A percentile compares a stretch with the other conserved stretches of the same genome.
phyloP scores from a whole-genome alignment of 345 rosid species.

The Aethionema arabicum region DNA sequence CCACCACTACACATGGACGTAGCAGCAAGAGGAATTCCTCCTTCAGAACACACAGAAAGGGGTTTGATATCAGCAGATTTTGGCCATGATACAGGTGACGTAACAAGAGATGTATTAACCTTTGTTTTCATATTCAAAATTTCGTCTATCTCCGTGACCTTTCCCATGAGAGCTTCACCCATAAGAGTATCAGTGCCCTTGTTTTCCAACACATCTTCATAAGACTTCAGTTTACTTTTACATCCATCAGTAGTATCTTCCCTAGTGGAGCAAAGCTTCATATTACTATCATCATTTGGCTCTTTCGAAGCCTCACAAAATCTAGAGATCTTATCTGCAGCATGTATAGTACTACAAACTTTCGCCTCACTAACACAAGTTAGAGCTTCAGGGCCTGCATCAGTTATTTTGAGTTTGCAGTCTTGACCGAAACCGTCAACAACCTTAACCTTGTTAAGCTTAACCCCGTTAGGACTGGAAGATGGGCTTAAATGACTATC shows the following conservation, averaged over 20 bases:
- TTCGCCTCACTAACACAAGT: constrained; percentile 26
- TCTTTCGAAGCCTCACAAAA: constrained; percentile 32
- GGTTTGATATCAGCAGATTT: constrained; percentile 15
- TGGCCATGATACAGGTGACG: constrained; percentile 20
- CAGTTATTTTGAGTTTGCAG: constrained; percentile 12
- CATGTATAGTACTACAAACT: constrained; percentile 27
- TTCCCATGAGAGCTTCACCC: constrained; percentile 35
- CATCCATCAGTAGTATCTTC: constrained; percentile 32
- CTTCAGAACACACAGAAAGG: constrained; percentile 25
- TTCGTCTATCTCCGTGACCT: constrained; percentile 57
- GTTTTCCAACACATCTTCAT: constrained; percentile 38
- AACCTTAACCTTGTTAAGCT: constrained; percentile 1
- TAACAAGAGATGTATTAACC: constrained; percentile 33
- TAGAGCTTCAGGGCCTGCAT: constrained; percentile 25
- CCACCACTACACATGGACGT: constrained; percentile 29
- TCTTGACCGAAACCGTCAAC: constrained; percentile 23
- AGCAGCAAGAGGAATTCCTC: constrained; percentile 24
- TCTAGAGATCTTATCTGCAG: constrained; percentile 37
- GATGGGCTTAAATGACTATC: constrained; percentile 29
- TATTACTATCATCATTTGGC: constrained; percentile 23
- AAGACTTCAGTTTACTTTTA: constrained; percentile 28
- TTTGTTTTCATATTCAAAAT: constrained; percentile 46
- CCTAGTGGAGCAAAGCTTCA: constrained; percentile 25
- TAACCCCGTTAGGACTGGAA: constrained; percentile 32
- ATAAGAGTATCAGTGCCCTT: constrained; percentile 37